phyloP scores from a whole-genome alignment of 345 rosid genomes.

The Eucalyptus tenuipes region DNA sequence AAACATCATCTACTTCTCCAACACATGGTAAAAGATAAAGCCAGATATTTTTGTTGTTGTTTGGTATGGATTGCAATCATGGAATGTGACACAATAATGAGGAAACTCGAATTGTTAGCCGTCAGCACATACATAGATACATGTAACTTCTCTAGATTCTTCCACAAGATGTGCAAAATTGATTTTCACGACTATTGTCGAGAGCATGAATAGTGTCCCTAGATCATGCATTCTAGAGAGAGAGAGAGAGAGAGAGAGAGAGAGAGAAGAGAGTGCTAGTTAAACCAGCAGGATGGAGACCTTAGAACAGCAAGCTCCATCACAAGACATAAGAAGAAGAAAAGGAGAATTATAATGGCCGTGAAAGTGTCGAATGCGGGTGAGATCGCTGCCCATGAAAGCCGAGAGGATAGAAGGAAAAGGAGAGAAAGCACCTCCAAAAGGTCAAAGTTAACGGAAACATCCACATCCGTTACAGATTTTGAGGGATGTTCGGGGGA shows the following conservation, averaged over 20 bases:
- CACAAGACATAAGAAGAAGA: background rate
- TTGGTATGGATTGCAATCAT: background rate
- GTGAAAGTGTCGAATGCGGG: background rate
- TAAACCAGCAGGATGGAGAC: background rate
- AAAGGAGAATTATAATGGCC: background rate
- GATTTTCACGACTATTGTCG: background rate
- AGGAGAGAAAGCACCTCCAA: background rate
- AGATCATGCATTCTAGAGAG: background rate
- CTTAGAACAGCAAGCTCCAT: background rate
- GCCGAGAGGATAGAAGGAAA: background rate
- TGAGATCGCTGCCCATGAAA: background rate
- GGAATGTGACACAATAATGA: background rate
- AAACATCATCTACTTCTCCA: background rate
- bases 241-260: background rate
- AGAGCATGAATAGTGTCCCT: background rate
- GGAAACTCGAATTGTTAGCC: background rate
- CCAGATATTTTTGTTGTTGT: background rate
- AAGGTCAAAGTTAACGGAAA: background rate
- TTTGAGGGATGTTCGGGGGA: background rate
- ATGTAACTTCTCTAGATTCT: background rate
- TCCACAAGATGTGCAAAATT: background rate
- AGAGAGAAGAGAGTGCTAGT: background rate
- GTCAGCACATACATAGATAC: background rate
- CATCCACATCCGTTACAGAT: background rate
- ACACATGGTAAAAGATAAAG: background rate